Evolutionary conservation across 2,329 filamentous ascomycete species (phyloP).

Genomic region (Akanthomyces muscarius): DNA sequence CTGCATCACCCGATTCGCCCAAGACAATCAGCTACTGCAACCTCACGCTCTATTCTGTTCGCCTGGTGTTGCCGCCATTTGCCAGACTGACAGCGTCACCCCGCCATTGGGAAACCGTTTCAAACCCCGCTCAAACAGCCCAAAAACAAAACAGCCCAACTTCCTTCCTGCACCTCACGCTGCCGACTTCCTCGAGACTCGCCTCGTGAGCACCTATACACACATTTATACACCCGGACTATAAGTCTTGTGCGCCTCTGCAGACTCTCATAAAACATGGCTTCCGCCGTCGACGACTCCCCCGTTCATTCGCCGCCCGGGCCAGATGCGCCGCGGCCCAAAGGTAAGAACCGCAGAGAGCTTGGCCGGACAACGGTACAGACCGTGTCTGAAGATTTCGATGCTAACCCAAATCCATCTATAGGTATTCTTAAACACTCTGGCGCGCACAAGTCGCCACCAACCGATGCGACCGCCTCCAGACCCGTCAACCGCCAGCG

Average conservation of each 20-base stretch:
- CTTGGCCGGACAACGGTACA: background rate
- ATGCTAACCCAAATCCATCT: background rate
- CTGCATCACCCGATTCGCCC: conserved; percentile 15
- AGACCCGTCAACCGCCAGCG: conserved; percentile 39
- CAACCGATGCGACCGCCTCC: conserved; percentile 26
- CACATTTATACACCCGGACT: background rate
- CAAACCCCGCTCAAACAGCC: conserved; percentile 14
- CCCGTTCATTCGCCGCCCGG: conserved; percentile 41
- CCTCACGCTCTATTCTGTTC: background rate
- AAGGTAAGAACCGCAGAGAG: conserved; percentile 32
- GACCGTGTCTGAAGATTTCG: background rate
- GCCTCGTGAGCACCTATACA: conserved; percentile 8
- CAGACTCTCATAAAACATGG: conserved; percentile 33
- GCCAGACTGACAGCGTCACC: conserved; percentile 8
- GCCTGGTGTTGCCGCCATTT: background rate
- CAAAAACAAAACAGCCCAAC: conserved; percentile 8
- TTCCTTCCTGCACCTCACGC: conserved; percentile 7
- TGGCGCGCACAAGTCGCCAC: conserved; percentile 55
- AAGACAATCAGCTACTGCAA: background rate
- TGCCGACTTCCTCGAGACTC: background rate
- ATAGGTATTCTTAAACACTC: conserved; percentile 96
- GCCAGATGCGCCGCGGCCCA: conserved; percentile 41
- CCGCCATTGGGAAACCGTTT: conserved; percentile 5
- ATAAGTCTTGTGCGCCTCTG: conserved; percentile 1
- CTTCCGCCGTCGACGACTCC: conserved; percentile 36